These are phyloP conservation scores for Eutrema heterophyllum DNA, from an alignment of 345 rosid genomes.

Conservation along the genomic window DNA sequence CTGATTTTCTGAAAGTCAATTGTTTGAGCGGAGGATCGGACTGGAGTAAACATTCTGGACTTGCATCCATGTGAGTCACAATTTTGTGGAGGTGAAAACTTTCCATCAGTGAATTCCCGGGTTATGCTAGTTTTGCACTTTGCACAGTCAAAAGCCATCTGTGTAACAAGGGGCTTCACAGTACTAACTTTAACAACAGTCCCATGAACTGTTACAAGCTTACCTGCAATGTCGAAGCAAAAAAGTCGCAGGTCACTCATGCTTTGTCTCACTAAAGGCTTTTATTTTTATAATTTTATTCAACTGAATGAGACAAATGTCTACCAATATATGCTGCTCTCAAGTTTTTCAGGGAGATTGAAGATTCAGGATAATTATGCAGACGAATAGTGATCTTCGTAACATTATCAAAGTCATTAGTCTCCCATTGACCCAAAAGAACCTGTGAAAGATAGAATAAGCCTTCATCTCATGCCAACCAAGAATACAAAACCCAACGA, in stretches of 20 bases:
- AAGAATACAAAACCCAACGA: not conserved
- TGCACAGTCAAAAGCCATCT: constrained; percentile 68
- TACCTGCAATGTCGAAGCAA: constrained; percentile 49
- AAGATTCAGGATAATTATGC: constrained; percentile 72
- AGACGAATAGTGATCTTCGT: constrained; percentile 69
- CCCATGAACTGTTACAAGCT: constrained; percentile 88
- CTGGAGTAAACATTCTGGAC: constrained; percentile 65
- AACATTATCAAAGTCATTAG: constrained; percentile 38
- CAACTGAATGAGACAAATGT: not conserved
- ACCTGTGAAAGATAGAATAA: constrained; percentile 35
- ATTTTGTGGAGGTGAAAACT: constrained; percentile 70
- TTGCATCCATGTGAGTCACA: constrained; percentile 84
- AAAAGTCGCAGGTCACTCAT: not conserved
- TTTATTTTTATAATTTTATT: not conserved
- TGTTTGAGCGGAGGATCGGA: constrained; percentile 70
- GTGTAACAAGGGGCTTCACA: constrained; percentile 76
- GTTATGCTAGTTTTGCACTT: constrained; percentile 64
- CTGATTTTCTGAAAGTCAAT: constrained; percentile 95
- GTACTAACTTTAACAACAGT: constrained; percentile 86
- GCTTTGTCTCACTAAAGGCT: not conserved
- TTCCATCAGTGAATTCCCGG: constrained; percentile 78
- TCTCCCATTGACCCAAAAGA: constrained; percentile 35
- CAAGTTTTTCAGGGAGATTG: constrained; percentile 74
- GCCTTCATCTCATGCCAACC: not conserved
- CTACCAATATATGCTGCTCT: constrained; percentile 97